Percentiles rank a stretch among this genome's conserved stretches.
phyloP scores from a whole-genome alignment of 1,284 basidiomycete species.

The Mycosarcoma maydis region DNA sequence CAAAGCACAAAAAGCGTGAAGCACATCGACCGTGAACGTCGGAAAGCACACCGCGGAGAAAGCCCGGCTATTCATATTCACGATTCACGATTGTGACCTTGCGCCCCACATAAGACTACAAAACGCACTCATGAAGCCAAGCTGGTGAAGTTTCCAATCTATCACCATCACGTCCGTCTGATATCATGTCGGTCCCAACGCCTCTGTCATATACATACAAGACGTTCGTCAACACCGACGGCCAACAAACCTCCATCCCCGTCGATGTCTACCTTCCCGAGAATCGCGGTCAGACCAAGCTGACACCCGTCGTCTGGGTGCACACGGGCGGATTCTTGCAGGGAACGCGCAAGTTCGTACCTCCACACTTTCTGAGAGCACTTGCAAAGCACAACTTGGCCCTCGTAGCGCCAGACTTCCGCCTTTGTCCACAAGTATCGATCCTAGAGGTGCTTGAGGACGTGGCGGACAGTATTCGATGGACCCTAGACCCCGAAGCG shows the following conservation, averaged over 20 bases:
- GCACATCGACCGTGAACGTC: too few species aligned
- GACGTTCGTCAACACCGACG: constrained; percentile 42
- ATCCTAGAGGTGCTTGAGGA: constrained; percentile 46
- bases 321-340: constrained; percentile 54
- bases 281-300: constrained; percentile 9
- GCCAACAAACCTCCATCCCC: constrained; percentile 34
- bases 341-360: constrained; percentile 52
- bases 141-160: too few species aligned
- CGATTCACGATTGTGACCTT: neutral
- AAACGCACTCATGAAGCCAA: too few species aligned
- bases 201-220: constrained; percentile 50
- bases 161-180: too few species aligned
- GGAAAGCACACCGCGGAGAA: constrained; percentile 19
- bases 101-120: neutral
- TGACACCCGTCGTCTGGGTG: constrained; percentile 48
- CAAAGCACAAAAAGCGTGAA: too few species aligned
- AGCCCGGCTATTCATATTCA: constrained; percentile 11
- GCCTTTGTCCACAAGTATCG: constrained; percentile 51
- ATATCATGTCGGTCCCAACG: constrained; percentile 13
- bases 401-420: constrained; percentile 50
- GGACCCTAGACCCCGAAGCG: constrained; percentile 24
- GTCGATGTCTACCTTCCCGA: constrained; percentile 52
- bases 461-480: constrained; percentile 40
- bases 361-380: constrained; percentile 46
- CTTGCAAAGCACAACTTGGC: constrained; percentile 41